Percentiles rank a stretch among this genome's conserved stretches.
Conservation (phyloP, 2,329 filamentous ascomycete genomes). For the Thelonectria rubi region DNA sequence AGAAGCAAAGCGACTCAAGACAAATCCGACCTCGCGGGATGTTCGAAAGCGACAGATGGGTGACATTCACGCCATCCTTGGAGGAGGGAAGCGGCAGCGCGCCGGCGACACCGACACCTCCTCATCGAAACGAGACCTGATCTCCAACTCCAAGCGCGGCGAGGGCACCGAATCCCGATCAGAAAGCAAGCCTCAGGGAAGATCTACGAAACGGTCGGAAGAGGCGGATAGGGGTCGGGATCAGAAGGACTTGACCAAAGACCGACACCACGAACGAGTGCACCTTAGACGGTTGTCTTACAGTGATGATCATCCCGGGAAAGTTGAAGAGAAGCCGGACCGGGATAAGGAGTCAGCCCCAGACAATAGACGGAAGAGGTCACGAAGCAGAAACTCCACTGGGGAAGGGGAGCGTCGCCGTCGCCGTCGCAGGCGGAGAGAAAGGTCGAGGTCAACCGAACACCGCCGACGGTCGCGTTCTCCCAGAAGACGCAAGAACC, state of each 20-base stretch:
- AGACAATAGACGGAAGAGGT: slow-evolving; percentile 32
- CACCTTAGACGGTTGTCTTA: slow-evolving; percentile 41
- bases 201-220: no score
- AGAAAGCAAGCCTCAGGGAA: not conserved
- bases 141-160: not conserved
- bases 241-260: slow-evolving; percentile 34
- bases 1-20: slow-evolving; percentile 54
- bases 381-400: slow-evolving; percentile 28
- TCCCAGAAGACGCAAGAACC: slow-evolving; percentile 42
- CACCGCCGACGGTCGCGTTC: slow-evolving; percentile 46
- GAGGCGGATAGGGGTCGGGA: slow-evolving; percentile 15
- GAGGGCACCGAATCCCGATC: not conserved
- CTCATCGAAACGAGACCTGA: slow-evolving; percentile 32
- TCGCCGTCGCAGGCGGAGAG: slow-evolving; percentile 31
- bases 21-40: slow-evolving; percentile 58
- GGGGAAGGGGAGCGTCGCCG: slow-evolving; percentile 29
- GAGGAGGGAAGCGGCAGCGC: slow-evolving; percentile 51
- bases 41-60: slow-evolving; percentile 67
- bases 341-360: slow-evolving; percentile 26
- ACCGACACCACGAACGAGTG: slow-evolving; percentile 30
- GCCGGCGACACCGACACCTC: slow-evolving; percentile 34
- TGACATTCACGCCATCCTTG: slow-evolving; percentile 67
- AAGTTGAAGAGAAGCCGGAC: slow-evolving; percentile 27
- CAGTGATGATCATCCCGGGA: slow-evolving; percentile 31
- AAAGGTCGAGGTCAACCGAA: slow-evolving; percentile 42